Base-by-base conservation (phyloP, 2,329 filamentous ascomycete species). In the Ceratocystis alfenasii region DNA sequence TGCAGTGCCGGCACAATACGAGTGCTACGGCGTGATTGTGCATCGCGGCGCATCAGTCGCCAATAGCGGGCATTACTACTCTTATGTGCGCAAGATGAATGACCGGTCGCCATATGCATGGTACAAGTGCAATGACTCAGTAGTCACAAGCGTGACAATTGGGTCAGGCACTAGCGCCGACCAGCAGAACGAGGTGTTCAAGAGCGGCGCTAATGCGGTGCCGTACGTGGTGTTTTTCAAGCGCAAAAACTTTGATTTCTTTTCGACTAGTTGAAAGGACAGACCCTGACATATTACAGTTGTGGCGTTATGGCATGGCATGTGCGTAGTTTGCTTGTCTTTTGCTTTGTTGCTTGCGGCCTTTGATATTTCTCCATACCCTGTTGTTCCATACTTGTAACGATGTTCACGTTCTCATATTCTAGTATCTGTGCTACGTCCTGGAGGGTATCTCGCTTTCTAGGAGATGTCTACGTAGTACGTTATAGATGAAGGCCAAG, bases 11-110 rank as follows among this genome's bases (percentile, higher is more conserved):
- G 50, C 62, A 15, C 77, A 79, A 4, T 99, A 96, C 74, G 87
- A 95, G 72, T 87, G 89, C 64, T 96, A 95, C 73, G 93, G 87
- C 1, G 87, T 96, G 5, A 83, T 95, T 65, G 81, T 88, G 68
- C 92, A 96, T 74, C 75, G 83, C 3, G 92, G 92, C 25, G 77
- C 77, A 0, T 84, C 80, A 0, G 78, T 88, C 64, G 82, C 83
- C 46, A 83, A 83, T 63, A 55, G 53, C 20, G 92, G 92, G 0
- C 92, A 96, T 75, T 96, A 96, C 74, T 86, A 87, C 64, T 82
- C 86, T 2, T 85, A 88, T 67, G 83, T 88, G 68, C 82, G 83
- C 57, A 78, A 78, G 46, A 74, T 74, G 15, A 73, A 74, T 46
- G 74, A 79, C 66, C 75, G 74, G 4, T 75, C 74, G 44, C 48